Conservation (phyloP, 306 rosid species). For the Comarum palustre region DNA sequence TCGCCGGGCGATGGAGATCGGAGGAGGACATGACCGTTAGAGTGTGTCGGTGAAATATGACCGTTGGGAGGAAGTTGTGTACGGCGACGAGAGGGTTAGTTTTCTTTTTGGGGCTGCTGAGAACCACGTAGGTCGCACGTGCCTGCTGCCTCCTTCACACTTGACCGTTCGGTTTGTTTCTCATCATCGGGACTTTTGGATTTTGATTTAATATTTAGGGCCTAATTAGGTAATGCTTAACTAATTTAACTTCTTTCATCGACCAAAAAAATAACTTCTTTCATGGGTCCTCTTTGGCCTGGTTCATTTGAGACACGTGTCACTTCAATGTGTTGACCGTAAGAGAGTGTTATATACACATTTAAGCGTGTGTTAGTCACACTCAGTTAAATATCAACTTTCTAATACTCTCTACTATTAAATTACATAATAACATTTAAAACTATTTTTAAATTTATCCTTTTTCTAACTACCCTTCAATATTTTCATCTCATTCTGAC, state of each 20-base stretch:
- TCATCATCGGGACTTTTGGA: slow-evolving; percentile 10
- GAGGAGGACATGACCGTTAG: slow-evolving; percentile 75
- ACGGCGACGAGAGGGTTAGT: slow-evolving; percentile 27
- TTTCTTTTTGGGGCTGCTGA: slow-evolving; percentile 5
- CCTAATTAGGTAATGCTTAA: slow-evolving; percentile 3
- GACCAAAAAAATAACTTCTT: too few relatives aligned
- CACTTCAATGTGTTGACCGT: too few relatives aligned
- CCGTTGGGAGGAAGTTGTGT: slow-evolving; percentile 55
- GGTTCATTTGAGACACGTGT: slow-evolving; percentile 9
- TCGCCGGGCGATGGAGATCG: slow-evolving; percentile 56
- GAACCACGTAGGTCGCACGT: slow-evolving; percentile 40
- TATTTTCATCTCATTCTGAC: too few relatives aligned
- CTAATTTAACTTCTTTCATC: slow-evolving; percentile 18
- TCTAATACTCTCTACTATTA: too few relatives aligned
- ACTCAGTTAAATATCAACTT: too few relatives aligned
- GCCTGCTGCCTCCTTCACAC: slow-evolving; percentile 27
- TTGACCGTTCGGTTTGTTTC: slow-evolving; percentile 61
- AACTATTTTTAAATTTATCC: too few relatives aligned
- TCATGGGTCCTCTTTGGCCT: background rate
- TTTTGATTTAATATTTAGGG: background rate
- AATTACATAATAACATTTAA: too few relatives aligned
- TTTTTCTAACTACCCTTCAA: too few relatives aligned
- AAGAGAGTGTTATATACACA: too few relatives aligned
- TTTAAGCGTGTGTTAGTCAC: too few relatives aligned
- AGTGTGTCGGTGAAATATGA: slow-evolving; percentile 44